Conservation (phyloP, 2,329 filamentous ascomycete species). For the Leptodontidium sp. region DNA sequence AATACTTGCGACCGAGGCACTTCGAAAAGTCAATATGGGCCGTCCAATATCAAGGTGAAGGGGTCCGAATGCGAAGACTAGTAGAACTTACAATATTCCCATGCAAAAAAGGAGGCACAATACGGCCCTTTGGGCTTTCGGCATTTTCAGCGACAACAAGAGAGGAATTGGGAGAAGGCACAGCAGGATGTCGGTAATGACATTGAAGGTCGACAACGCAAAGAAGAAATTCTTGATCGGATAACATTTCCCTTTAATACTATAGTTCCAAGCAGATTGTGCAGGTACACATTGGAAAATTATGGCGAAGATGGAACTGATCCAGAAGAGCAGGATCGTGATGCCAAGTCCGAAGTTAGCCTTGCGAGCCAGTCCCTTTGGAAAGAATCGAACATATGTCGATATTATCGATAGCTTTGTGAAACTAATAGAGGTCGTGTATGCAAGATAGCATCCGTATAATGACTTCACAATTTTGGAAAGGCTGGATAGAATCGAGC, state of each 20-base stretch:
- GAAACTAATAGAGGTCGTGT: neutral
- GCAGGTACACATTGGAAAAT: neutral
- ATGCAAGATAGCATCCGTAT: neutral
- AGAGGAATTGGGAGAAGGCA: neutral
- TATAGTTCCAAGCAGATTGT: neutral
- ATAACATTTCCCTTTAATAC: neutral
- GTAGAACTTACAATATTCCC: neutral
- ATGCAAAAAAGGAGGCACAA: neutral
- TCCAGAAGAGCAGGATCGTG: conserved; percentile 1
- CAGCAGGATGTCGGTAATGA: conserved; percentile 2
- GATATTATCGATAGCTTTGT: neutral
- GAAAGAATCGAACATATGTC: neutral
- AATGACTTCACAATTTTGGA: conserved; percentile 1
- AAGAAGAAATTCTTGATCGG: conserved; percentile 5
- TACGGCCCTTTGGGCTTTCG: neutral
- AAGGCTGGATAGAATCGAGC: neutral
- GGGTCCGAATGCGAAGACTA: no score
- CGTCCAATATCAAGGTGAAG: neutral
- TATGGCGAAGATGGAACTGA: neutral
- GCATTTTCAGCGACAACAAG: conserved; percentile 1
- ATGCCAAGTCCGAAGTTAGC: neutral
- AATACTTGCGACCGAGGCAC: conserved; percentile 3
- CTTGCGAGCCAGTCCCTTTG: neutral
- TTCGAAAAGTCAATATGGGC: neutral
- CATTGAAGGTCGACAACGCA: conserved; percentile 2